Evolutionary conservation across 805 yeast species (phyloP), one percentile per base, ranked within the genome.

Genomic region (Sugiyamaella boreocaroliniensis): DNA sequence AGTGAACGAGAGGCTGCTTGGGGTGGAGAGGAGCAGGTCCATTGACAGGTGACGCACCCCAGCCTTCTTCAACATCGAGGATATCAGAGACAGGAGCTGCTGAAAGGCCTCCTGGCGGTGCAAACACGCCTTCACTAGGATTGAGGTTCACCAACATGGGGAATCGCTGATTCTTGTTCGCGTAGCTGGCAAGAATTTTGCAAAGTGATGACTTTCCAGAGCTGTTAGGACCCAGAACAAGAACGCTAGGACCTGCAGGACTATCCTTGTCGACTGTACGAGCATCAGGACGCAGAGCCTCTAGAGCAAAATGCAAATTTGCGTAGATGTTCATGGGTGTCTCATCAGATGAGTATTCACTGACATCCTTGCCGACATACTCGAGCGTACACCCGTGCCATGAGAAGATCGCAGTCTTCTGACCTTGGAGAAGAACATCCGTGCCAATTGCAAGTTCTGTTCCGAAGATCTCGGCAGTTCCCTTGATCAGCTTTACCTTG

Each of bases 381-480:
- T 77, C 78, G 5, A 90, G 51, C 40, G 67, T 72, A 60, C 88
- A 81, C 4, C 96, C 96, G 37, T 78, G 80, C 58, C 79, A 80
- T 1, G 89, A 76, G 55, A 71, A 80, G 1, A 86, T 61, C 12
- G 83, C 78, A 3, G 78, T 69, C 50, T 79, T 80, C 55, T 76
- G 70, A 7, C 82, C 83, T 22, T 70, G 67, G 61, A 86, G 82
- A 2, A 68, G 64, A 61, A 81, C 84, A 19, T 81, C 86, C 0
- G 76, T 73, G 53, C 85, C 87, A 43, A 76, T 72, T 2, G 97
- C 86, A 20, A 93, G 76, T 66, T 93, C 99, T 2, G 97, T 88
- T 20, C 99, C 99, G 68, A 85, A 88, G 9, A 89, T 78, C 70
- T 93, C 99, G 1, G 88, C 96, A 1, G 82, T 76, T 2, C 99